A percentile compares a stretch with the other conserved stretches of the same genome.
phyloP scores from a whole-genome alignment of 441 rosid species.

The Dalechampia spathulata region DNA sequence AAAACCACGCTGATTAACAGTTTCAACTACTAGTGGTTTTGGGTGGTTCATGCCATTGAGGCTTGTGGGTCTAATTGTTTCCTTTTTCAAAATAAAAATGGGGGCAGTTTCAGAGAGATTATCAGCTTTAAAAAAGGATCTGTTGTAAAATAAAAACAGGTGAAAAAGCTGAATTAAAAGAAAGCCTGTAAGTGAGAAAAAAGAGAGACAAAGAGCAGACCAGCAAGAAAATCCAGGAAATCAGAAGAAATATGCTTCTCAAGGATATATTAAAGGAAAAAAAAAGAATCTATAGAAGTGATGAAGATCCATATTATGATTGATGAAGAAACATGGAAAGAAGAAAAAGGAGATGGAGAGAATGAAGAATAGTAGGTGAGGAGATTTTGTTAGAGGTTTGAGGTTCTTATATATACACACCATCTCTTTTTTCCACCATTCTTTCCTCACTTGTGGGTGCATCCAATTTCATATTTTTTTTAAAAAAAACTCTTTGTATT shows the following conservation, averaged over 20 bases:
- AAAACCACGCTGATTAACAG: too few species aligned
- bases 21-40: too few species aligned
- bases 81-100: too few species aligned
- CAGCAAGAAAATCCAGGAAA: not conserved
- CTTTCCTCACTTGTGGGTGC: conserved; percentile 11
- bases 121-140: too few species aligned
- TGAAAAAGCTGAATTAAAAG: too few species aligned
- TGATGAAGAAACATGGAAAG: conserved; percentile 13
- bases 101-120: too few species aligned
- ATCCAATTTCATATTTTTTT: conserved; percentile 10
- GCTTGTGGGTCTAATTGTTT: too few species aligned
- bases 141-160: too few species aligned
- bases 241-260: too few species aligned
- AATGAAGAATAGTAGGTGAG: conserved; percentile 9
- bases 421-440: not conserved
- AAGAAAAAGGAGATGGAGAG: not conserved
- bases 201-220: not conserved
- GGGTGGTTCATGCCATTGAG: too few species aligned
- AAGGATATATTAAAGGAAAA: not conserved
- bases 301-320: not conserved
- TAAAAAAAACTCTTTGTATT: too few species aligned
- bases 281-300: not conserved
- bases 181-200: too few species aligned
- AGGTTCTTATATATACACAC: conserved; percentile 28
- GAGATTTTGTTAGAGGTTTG: conserved; percentile 5